Conservation (phyloP, 208 protist genomes). For the Acanthamoeba sp. region DNA sequence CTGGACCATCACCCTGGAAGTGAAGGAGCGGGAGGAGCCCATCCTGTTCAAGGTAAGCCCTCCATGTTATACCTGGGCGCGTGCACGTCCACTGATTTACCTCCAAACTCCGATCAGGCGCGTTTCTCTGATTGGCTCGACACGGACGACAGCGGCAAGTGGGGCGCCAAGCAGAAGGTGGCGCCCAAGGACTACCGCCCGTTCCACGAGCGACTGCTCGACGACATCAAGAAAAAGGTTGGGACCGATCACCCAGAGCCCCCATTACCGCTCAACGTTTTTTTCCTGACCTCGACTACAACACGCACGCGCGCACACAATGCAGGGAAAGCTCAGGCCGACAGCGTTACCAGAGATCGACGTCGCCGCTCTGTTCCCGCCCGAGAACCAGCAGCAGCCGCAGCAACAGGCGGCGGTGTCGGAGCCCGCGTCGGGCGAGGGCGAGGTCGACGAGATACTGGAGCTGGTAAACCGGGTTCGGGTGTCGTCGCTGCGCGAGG, state of each 20-base stretch:
- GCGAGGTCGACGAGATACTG: constrained; percentile 7
- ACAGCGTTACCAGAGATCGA: not conserved
- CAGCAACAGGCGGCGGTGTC: not conserved
- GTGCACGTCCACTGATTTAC: not conserved
- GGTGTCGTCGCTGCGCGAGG: not conserved
- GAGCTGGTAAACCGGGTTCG: not conserved
- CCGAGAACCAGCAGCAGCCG: not conserved
- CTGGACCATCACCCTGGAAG: constrained; percentile 32
- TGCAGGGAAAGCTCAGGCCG: not conserved
- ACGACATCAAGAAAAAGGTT: constrained; percentile 13
- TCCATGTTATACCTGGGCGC: not conserved
- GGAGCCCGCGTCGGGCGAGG: not conserved
- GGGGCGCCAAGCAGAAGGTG: constrained; percentile 19
- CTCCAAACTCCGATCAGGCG: not conserved
- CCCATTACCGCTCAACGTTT: not conserved
- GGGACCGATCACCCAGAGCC: not conserved
- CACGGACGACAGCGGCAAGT: constrained; percentile 50
- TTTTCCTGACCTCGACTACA: no score
- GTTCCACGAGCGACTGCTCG: not conserved
- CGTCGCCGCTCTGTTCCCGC: not conserved
- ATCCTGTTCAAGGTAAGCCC: constrained; percentile 37
- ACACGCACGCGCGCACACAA: not conserved
- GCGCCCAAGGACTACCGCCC: constrained; percentile 51
- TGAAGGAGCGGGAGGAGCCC: constrained; percentile 46
- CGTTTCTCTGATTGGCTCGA: constrained; percentile 49